Conservation (phyloP, 1,284 basidiomycete genomes). For the Exsudoporus floridanus region DNA sequence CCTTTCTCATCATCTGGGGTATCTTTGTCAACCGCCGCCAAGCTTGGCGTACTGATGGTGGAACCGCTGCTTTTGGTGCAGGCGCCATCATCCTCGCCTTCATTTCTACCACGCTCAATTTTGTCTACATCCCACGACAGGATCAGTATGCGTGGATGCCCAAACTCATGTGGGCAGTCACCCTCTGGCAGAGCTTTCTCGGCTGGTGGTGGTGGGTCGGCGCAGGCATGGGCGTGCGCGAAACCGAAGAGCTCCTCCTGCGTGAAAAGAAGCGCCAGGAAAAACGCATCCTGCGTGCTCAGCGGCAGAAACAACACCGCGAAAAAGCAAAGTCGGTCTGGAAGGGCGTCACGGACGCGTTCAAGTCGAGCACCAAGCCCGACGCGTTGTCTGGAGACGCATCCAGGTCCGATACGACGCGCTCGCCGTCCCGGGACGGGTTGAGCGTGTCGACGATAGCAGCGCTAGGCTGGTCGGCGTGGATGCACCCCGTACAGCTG, state of each 20-base stretch:
- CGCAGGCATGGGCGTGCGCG: slow-evolving; percentile 71
- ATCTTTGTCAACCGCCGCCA: slow-evolving; percentile 84
- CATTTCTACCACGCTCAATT: slow-evolving; percentile 79
- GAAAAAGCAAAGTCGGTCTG: slow-evolving; percentile 52
- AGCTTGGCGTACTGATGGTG: slow-evolving; percentile 95
- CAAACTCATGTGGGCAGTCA: slow-evolving; percentile 80
- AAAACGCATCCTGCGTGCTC: slow-evolving; percentile 43
- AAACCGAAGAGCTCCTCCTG: slow-evolving; percentile 58
- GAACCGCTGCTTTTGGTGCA: slow-evolving; percentile 90
- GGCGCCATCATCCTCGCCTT: slow-evolving; percentile 79
- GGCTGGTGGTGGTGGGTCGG: slow-evolving; percentile 99
- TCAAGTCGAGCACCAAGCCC: slow-evolving; percentile 21
- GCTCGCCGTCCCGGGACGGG: slow-evolving; percentile 10
- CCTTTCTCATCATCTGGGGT: slow-evolving; percentile 91
- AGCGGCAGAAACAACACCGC: slow-evolving; percentile 45
- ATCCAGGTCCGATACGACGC: neutral
- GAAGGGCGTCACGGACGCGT: slow-evolving; percentile 52
- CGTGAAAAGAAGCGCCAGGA: slow-evolving; percentile 58
- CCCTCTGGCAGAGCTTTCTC: slow-evolving; percentile 89
- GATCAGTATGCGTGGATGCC: slow-evolving; percentile 87
- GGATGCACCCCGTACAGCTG: slow-evolving; percentile 38
- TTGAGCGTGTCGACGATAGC: slow-evolving; percentile 2
- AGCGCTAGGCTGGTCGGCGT: neutral
- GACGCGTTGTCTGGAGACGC: neutral
- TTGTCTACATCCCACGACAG: slow-evolving; percentile 79